Percentiles rank a stretch among this genome's conserved stretches.
Evolutionary conservation across 495 filamentous ascomycete genomes (phyloP).

Genomic region (Penicillium argentinense): DNA sequence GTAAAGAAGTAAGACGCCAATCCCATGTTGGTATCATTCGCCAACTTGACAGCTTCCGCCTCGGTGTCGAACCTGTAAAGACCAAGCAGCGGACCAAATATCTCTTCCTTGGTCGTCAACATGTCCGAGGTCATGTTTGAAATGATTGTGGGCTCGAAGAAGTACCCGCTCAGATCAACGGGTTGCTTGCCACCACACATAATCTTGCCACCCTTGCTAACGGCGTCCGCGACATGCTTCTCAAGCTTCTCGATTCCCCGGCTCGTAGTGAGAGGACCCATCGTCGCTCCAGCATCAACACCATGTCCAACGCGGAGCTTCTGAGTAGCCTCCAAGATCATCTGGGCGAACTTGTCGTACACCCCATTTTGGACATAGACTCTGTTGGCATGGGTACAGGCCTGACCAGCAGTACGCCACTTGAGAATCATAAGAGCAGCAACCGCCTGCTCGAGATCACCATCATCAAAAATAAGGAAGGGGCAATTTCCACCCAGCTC

Average conservation of each 20-base stretch:
- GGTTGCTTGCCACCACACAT: constrained; percentile 11
- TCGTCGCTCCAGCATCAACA: neutral
- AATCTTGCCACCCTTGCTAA: constrained; percentile 10
- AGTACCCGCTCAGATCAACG: constrained; percentile 22
- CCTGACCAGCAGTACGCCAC: constrained; percentile 57
- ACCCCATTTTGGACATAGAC: constrained; percentile 54
- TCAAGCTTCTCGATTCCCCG: constrained; percentile 21
- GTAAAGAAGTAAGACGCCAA: constrained; percentile 31
- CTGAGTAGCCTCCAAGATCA: neutral
- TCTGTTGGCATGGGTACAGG: constrained; percentile 61
- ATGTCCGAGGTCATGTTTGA: constrained; percentile 55
- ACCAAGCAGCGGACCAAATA: constrained; percentile 27
- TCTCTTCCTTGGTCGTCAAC: constrained; percentile 34
- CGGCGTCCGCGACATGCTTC: constrained; percentile 14
- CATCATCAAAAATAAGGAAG: constrained; percentile 66
- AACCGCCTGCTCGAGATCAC: constrained; percentile 54
- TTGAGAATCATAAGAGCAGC: constrained; percentile 49
- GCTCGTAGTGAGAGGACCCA: constrained; percentile 1
- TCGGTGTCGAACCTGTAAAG: constrained; percentile 30
- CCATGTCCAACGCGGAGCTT: constrained; percentile 4
- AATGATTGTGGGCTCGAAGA: constrained; percentile 70
- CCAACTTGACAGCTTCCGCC: constrained; percentile 23
- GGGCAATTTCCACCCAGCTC: constrained; percentile 69
- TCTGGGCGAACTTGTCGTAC: neutral
- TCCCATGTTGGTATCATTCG: constrained; percentile 29